phyloP scores from a whole-genome alignment of 805 yeast species.

The Scheffersomyces ergatensis region DNA sequence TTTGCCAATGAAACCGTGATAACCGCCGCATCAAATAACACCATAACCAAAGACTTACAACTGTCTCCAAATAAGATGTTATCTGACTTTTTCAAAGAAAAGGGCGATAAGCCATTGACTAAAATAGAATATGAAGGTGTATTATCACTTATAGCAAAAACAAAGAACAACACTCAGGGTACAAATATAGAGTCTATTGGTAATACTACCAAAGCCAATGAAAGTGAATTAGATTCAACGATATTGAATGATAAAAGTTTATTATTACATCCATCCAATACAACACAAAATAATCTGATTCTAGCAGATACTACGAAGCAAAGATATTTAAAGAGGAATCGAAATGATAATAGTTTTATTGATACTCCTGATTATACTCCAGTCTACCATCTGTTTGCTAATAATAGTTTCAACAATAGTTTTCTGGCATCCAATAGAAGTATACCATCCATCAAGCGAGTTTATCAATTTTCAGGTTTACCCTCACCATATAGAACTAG shows the following conservation, averaged over 20 bases:
- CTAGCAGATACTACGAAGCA: neutral
- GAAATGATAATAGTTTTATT: constrained; percentile 1
- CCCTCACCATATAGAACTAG: constrained; percentile 45
- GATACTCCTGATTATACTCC: constrained; percentile 40
- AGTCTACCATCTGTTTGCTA: constrained; percentile 27
- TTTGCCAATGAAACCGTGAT: constrained; percentile 3
- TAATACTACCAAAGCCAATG: neutral
- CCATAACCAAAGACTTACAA: neutral
- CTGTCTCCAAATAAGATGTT: constrained; percentile 50
- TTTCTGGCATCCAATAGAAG: constrained; percentile 12
- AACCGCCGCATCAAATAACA: no score
- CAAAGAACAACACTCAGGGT: constrained; percentile 3
- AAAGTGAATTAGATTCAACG: neutral
- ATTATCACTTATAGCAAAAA: constrained; percentile 45
- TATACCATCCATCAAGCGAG: constrained; percentile 37
- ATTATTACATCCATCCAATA: constrained; percentile 1
- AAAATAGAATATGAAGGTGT: constrained; percentile 85
- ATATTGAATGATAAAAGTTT: neutral
- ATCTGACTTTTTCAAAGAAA: constrained; percentile 66
- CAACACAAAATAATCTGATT: neutral
- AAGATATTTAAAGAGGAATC: neutral
- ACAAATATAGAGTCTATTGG: neutral
- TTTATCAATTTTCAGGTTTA: constrained; percentile 43
- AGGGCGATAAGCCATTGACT: constrained; percentile 72
- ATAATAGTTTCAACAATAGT: constrained; percentile 14